Percentiles rank a stretch among this genome's conserved stretches.
Evolutionary conservation across 345 rosid genomes (phyloP).

Genomic region (Excoecaria agallocha): DNA sequence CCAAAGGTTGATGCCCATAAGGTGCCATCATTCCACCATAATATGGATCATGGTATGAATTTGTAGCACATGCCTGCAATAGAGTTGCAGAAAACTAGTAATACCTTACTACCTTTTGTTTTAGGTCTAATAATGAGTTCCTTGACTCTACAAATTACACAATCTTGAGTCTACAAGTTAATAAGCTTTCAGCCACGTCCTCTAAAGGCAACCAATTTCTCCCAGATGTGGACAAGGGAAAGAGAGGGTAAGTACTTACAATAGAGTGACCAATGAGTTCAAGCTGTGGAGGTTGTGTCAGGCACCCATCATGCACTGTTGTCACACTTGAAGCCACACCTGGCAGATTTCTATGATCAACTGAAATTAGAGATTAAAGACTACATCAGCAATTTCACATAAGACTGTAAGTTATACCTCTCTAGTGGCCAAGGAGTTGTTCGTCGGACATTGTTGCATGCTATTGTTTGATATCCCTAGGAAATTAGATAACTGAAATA

Average conservation of each 20-base stretch:
- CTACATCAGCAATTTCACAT: background rate
- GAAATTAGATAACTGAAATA: background rate
- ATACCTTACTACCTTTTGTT: constrained; percentile 24
- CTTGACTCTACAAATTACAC: constrained; percentile 10
- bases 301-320: constrained; percentile 45
- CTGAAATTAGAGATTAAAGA: constrained; percentile 34
- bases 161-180: constrained; percentile 12
- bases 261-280: constrained; percentile 96
- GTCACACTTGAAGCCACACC: constrained; percentile 39
- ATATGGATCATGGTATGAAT: constrained; percentile 82
- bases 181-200: constrained; percentile 1
- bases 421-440: background rate
- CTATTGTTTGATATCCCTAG: no score
- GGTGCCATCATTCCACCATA: constrained; percentile 80
- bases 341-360: constrained; percentile 43
- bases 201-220: background rate
- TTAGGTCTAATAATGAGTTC: constrained; percentile 12
- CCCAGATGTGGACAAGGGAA: no score
- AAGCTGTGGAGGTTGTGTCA: constrained; percentile 65
- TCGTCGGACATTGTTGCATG: background rate
- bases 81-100: constrained; percentile 27
- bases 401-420: background rate
- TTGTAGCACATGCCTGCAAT: constrained; percentile 87
- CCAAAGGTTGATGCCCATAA: constrained; percentile 87
- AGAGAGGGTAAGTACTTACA: constrained; percentile 42